phyloP scores from a whole-genome alignment of 306 rosid genomes.

The Styphnolobium japonicum region DNA sequence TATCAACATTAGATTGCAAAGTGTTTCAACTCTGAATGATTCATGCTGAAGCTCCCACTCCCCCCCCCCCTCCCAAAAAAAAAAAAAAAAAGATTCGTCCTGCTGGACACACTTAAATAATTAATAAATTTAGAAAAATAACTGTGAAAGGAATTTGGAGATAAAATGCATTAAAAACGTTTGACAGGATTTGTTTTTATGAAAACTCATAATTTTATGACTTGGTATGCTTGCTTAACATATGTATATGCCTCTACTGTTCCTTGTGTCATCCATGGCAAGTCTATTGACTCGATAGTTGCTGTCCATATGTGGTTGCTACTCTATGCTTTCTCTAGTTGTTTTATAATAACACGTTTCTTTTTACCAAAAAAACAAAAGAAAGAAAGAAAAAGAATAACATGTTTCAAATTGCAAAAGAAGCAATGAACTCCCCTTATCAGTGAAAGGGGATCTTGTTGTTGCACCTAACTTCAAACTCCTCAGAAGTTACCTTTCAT shows the following conservation, averaged over 20 bases:
- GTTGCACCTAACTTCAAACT: not conserved
- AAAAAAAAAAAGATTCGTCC: not conserved
- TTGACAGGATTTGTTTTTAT: not conserved
- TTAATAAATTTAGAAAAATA: not conserved
- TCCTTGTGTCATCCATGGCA: not conserved
- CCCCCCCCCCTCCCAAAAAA: not conserved
- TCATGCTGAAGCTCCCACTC: not conserved
- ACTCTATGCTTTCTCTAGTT: not conserved
- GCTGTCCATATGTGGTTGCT: not conserved
- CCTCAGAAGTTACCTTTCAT: not conserved
- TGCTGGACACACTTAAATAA: not conserved
- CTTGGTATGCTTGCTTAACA: not conserved
- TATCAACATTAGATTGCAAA: too few species aligned
- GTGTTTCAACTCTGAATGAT: not conserved
- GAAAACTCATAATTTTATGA: not conserved
- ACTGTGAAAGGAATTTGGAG: not conserved
- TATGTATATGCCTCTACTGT: constrained; percentile 1
- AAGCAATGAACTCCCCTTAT: not conserved
- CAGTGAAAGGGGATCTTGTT: constrained; percentile 1
- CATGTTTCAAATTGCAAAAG: not conserved
- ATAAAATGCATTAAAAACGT: too few species aligned
- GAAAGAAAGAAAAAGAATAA: too few species aligned
- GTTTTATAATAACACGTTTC: not conserved
- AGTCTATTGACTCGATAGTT: not conserved
- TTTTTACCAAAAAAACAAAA: too few species aligned